Evolutionary conservation across 164 flowering plant genomes (phyloP), one percentile per base, ranked within the genome.

Genomic region (Chimonanthus praecox): DNA sequence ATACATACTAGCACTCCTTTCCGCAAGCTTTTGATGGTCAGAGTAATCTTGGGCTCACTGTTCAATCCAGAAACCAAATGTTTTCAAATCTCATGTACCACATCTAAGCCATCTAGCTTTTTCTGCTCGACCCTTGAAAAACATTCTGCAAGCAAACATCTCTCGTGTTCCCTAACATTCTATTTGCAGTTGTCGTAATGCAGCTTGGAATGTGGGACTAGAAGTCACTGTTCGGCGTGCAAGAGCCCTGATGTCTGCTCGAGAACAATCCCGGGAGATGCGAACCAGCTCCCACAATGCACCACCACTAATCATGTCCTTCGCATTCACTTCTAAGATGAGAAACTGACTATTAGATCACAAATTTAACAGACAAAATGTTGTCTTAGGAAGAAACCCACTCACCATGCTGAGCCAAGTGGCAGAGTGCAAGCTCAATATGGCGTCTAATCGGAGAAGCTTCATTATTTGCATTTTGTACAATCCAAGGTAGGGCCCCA

Each of bases 281-380:
- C 97, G 93, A 70, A 92, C 97, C 75, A 95, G 85, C 79, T 95
- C 99, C 94, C 94, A 91, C 20, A 95, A 70, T n/a, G 99, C 98
- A 64, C 99, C 98, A 60, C 89, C 96, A 68, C 78, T 81, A 13
- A 95, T 87, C 93, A 95, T 86, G 80, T 95, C 98, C 83, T 82
- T 87, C 10, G 89, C 94, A 83, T 95, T 95, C 62, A 80, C 87
- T 78, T 92, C 98, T 95, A 91, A 15, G 77, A 73, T n/a, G 43
- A 67, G 64, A 51, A 68, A 80, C 33, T 6, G 46, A 62, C 63
- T 48, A 64, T 5, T n/a, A 65, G 2, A 46, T 7, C 10, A 16
- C 48, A 5, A 44, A 4, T n/a, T 54, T 3, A 4, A n/a, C 60
- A 54, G 16, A n/a, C 60, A 54, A 54, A 54, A n/a, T 11, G 11